These are phyloP conservation scores for Hyaloscypha variabilis DNA, from an alignment of 495 filamentous ascomycete species.

Conservation along the genomic window DNA sequence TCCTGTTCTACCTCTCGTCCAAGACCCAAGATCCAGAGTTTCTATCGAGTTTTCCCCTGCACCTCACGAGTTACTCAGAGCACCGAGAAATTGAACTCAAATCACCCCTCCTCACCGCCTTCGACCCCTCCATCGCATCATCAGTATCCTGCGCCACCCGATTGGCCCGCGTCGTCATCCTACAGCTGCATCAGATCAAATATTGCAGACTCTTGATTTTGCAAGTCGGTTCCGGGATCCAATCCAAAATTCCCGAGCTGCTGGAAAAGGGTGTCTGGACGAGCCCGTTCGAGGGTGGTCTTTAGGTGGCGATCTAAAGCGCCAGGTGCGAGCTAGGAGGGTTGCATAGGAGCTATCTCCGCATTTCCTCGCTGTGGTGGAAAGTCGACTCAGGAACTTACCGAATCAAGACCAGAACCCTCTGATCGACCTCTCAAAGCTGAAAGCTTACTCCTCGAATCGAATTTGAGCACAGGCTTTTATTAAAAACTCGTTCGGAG, in stretches of 20 bases:
- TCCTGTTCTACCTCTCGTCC: not conserved
- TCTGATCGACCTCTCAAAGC: not conserved
- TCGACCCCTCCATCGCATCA: not conserved
- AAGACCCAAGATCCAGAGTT: not conserved
- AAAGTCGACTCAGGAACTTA: not conserved
- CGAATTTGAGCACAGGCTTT: too few species aligned
- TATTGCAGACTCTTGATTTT: not conserved
- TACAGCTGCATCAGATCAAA: not conserved
- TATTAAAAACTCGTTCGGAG: too few species aligned
- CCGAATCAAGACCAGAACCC: too few species aligned
- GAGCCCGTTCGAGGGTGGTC: not conserved
- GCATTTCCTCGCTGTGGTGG: not conserved
- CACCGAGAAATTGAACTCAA: not conserved
- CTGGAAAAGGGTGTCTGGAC: not conserved
- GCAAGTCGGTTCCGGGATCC: not conserved
- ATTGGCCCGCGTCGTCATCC: slow-evolving; percentile 4
- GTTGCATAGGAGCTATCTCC: not conserved
- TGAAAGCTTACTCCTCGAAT: not conserved
- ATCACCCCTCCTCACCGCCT: slow-evolving; percentile 6
- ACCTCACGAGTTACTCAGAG: not conserved
- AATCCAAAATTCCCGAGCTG: not conserved
- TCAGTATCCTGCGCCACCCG: not conserved
- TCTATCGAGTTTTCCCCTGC: not conserved
- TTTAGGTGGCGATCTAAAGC: not conserved
- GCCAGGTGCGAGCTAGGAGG: not conserved